Percentiles rank a stretch among this genome's conserved stretches.
phyloP scores from a whole-genome alignment of 257 asterid genomes.

The Ilex asprella region DNA sequence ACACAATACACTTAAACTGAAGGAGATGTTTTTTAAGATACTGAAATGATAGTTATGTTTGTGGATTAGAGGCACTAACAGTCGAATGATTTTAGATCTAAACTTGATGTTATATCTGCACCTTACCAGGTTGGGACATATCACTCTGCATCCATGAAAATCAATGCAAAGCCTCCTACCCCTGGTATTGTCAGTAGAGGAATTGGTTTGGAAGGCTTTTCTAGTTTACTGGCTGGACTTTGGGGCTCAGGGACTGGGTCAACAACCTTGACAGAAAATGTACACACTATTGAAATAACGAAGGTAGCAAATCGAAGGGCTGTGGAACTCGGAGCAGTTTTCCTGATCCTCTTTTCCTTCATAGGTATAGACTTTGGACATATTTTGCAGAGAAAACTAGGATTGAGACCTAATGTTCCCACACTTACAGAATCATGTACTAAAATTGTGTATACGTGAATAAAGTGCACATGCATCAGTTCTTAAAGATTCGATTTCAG shows the following conservation, averaged over 20 bases:
- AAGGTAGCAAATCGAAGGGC: constrained; percentile 82
- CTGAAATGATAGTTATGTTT: background rate
- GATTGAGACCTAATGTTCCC: too few species aligned
- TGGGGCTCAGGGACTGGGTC: constrained; percentile 98
- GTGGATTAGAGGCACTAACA: background rate
- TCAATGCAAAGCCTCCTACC: constrained; percentile 71
- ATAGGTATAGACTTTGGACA: constrained; percentile 40
- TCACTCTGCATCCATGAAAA: constrained; percentile 63
- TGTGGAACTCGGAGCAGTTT: constrained; percentile 64
- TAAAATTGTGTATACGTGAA: too few species aligned
- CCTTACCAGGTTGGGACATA: constrained; percentile 73
- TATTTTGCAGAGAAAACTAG: too few species aligned
- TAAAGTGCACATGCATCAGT: too few species aligned
- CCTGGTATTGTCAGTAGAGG: constrained; percentile 91
- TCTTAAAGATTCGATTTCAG: too few species aligned
- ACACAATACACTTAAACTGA: too few species aligned
- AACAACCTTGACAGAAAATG: constrained; percentile 81
- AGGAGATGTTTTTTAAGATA: background rate
- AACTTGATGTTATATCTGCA: constrained; percentile 12
- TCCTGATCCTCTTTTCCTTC: constrained; percentile 80
- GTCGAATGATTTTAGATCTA: background rate
- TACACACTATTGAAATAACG: constrained; percentile 69
- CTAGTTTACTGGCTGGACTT: constrained; percentile 90
- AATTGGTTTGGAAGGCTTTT: constrained; percentile 88
- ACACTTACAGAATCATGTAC: too few species aligned